A percentile compares a stretch with the other conserved stretches of the same genome.
Conservation (phyloP, 345 rosid genomes). For the Pelargonium nanum region DNA sequence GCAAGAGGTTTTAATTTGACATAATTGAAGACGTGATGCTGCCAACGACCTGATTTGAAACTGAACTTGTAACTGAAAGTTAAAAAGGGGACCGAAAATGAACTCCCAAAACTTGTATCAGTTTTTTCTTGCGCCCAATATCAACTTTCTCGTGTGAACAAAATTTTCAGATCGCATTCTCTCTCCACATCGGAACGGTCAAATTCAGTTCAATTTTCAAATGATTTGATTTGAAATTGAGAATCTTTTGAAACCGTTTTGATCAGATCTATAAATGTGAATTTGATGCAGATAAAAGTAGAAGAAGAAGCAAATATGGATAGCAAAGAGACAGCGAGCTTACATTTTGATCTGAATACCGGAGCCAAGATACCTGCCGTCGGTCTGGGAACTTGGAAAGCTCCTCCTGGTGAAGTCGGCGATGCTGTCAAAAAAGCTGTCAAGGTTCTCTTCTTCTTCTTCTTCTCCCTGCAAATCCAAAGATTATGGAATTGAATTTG, state of each 20-base stretch:
- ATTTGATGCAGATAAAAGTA: neutral
- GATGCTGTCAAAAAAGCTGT: conserved; percentile 31
- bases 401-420: conserved; percentile 34
- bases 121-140: no score
- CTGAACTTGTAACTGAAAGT: no score
- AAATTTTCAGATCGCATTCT: no score
- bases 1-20: no score
- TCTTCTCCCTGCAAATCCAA: neutral
- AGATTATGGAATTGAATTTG: neutral
- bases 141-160: no score
- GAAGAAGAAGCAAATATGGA: conserved; percentile 7
- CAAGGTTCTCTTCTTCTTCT: conserved; percentile 20
- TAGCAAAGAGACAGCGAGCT: conserved; percentile 13
- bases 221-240: no score
- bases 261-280: neutral
- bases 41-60: no score
- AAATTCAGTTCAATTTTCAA: neutral
- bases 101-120: no score
- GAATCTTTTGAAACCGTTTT: no score
- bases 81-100: no score
- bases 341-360: conserved; percentile 36
- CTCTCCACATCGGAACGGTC: neutral
- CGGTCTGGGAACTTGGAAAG: conserved; percentile 56
- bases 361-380: conserved; percentile 39
- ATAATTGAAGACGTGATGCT: no score